phyloP scores from a whole-genome alignment of 352 stramenopile genomes.

The Globisporangium solare region DNA sequence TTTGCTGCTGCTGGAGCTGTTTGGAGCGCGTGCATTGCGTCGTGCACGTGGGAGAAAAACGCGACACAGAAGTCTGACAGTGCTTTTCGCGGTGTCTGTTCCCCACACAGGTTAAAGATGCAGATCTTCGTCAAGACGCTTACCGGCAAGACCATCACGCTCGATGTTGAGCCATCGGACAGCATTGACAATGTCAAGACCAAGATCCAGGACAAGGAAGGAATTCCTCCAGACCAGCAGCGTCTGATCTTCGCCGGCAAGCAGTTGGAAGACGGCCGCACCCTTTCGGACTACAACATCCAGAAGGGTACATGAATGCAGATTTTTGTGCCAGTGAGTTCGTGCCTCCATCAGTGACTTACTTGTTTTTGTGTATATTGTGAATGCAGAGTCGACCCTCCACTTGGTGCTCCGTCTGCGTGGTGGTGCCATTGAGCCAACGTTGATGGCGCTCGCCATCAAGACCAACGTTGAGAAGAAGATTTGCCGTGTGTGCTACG shows the following conservation, averaged over 20 bases:
- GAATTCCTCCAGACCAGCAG: constrained; percentile 93
- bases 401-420: constrained; percentile 95
- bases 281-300: constrained; percentile 9
- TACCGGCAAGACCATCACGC: constrained; percentile 96
- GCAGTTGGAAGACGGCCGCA: constrained; percentile 6
- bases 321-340: too few relatives aligned
- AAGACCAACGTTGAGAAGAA: constrained; percentile 99
- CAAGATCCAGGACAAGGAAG: constrained; percentile 93
- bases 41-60: not conserved
- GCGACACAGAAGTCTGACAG: too few relatives aligned
- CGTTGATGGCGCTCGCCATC: constrained; percentile 96
- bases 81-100: constrained; percentile 4
- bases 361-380: not conserved
- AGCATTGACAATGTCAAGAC: constrained; percentile 99
- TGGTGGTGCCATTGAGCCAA: constrained; percentile 94
- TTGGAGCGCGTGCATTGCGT: too few relatives aligned
- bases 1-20: too few relatives aligned
- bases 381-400: constrained; percentile 88
- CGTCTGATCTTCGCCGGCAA: constrained; percentile 22
- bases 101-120: constrained; percentile 67
- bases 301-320: constrained; percentile 8
- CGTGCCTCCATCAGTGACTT: not conserved
- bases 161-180: constrained; percentile 96
- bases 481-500: constrained; percentile 99
- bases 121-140: constrained; percentile 98